Evolutionary conservation across 2,329 filamentous ascomycete genomes (phyloP), one percentile per base, ranked within the genome.

Genomic region (Phaeophleospora eucalypticola): DNA sequence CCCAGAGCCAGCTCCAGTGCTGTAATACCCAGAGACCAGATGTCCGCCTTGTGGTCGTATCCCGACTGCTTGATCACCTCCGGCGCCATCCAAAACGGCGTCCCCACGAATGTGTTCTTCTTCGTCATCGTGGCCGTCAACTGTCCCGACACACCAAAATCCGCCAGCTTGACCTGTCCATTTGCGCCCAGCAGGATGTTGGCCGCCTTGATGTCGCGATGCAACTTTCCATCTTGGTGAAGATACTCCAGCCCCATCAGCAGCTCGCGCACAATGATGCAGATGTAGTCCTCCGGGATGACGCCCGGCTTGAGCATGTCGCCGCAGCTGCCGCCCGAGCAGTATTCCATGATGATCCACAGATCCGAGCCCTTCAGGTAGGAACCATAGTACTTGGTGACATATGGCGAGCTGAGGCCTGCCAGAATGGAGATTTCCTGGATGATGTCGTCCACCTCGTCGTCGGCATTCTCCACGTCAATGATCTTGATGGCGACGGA

Each of bases 291-390:
- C 71, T 98, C 93, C 16, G 84, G 82, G 51, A 98, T 91, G 34
- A 84, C 72, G 18, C 93, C 93, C 0, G 93, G 89, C 72, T 95
- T 95, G 84, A 98, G 87, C 52, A 98, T 74, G 66, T 97, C 93
- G 39, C 88, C 89, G 65, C 93, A 97, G 70, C 91, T 97, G 3
- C 93, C 93, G 17, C 93, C 93, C 1, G 91, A 90, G 70, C 93
- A 98, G 64, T 93, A 98, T 69, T 98, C 93, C 93, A 98, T 98
- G 67, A 97, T 89, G 60, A 98, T 98, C 93, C 93, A 98, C 61
- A 98, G 73, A 72, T 97, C 88, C 2, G 90, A 93, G 18, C 91
- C 93, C 64, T 95, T 95, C 58, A 95, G 82, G 65, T 93, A 97
- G 46, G 91, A 96, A 57, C 93, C 93, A 72, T 95, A 89, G 75